Conservation (phyloP, 1,284 basidiomycete species). For the Cryptococcus sp. region DNA sequence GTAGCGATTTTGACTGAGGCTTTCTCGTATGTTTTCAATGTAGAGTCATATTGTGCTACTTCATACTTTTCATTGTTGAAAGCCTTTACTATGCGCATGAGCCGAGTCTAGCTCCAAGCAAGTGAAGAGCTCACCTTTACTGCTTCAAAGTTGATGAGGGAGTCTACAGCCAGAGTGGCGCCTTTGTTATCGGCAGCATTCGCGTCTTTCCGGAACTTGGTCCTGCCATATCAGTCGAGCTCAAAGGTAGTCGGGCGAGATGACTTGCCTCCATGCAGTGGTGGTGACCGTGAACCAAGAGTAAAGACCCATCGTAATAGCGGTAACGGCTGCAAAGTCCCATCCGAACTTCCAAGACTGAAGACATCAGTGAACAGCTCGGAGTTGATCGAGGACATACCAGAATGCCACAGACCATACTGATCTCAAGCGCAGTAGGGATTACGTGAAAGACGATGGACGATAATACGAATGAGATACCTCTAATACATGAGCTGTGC, state of each 20-base stretch:
- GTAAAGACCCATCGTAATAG: conserved; percentile 80
- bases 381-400: conserved; percentile 30
- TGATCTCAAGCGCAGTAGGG: conserved; percentile 92
- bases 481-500: conserved; percentile 54
- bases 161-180: conserved; percentile 89
- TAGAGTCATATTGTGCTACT: conserved; percentile 84
- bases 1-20: conserved; percentile 93
- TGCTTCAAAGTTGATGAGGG: conserved; percentile 95
- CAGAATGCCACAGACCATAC: conserved; percentile 94
- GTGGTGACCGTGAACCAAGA: conserved; percentile 97
- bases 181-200: conserved; percentile 96
- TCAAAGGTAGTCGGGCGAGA: conserved; percentile 54
- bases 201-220: conserved; percentile 87
- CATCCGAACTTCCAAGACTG: conserved; percentile 95
- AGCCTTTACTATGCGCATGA: conserved; percentile 56
- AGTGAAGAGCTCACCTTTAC: conserved; percentile 68
- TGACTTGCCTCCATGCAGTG: conserved; percentile 66
- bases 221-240: conserved; percentile 53
- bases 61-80: conserved; percentile 97
- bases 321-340: conserved; percentile 90
- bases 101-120: neutral
- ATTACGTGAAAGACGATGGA: conserved; percentile 93
- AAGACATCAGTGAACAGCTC: conserved; percentile 4
- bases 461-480: conserved; percentile 91
- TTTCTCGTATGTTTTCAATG: conserved; percentile 82